Base-by-base conservation (phyloP, 1,139 yeast genomes). In the Geotrichum australiense region DNA sequence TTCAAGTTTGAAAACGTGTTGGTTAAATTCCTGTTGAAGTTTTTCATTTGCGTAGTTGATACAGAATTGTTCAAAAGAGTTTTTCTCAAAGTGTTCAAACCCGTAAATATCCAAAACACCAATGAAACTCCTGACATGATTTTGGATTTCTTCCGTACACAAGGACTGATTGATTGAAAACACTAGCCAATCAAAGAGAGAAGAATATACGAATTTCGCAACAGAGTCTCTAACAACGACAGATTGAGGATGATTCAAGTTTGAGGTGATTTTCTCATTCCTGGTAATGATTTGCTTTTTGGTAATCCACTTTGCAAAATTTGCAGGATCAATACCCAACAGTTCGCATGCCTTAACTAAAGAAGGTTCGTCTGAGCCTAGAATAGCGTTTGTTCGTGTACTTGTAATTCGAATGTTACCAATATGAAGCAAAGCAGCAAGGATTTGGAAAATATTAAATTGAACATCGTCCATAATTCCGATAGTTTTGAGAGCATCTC, bases 51-150 rank as follows among this genome's bases (percentile, higher is more conserved):
- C 97, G 63, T 91, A 91, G 61, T 91, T 91, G 66, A 91, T 91
- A 68, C 98, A 91, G 64, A 91, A 89, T 62, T 91, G 98, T 66
- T 91, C 98, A 57, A 91, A 91, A 5, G 96, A 87, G 63, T 91
- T 91, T 56, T 74, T 79, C 56, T 86, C 89, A 61, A 91, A 91
- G 66, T 89, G 96, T 63, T 91, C 98, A 62, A 91, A 91, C 28
- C 98, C 98, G 60, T 89, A 89, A 55, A 91, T 91, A 78, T 91
- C 99, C 58, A 91, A 72, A 25, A 91, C 98, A 61, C 99, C 99
- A 58, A 91, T 91, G 55, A 91, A 91, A 2, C 87, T 75, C 45
- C 73, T 67, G 42, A 82, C 73, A 37, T 70, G 62, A 7, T 70
- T 69, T 35, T 71, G 70, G 30, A 65, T 65, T 37, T 82, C 77